Conservation (phyloP, 2,329 filamentous ascomycete genomes). For the Chaetomiaceae sp. region DNA sequence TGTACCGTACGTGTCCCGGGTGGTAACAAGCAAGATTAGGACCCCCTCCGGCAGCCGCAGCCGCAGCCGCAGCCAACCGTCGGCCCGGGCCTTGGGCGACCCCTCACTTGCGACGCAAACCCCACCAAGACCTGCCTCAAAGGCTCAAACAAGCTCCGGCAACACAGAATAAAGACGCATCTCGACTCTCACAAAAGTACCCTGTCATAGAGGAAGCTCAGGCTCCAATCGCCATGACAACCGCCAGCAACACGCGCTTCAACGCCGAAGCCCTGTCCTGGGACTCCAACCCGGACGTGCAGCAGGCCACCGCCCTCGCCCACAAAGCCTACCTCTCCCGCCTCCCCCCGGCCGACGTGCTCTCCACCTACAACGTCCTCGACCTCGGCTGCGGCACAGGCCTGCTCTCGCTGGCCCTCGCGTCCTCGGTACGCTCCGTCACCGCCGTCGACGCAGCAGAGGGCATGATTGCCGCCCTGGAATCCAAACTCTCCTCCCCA, state of each 20-base stretch:
- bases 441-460: conserved; percentile 51
- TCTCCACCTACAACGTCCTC: conserved; percentile 41
- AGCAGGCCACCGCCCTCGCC: conserved; percentile 41
- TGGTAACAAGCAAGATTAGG: no score
- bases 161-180: no score
- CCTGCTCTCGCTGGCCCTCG: conserved; percentile 46
- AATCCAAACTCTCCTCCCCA: conserved; percentile 44
- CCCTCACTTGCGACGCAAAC: no score
- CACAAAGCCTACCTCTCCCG: conserved; percentile 41
- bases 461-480: conserved; percentile 52
- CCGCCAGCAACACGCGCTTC: conserved; percentile 43
- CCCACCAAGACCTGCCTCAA: no score
- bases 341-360: conserved; percentile 31
- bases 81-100: no score
- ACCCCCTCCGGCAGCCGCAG: no score
- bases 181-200: no score
- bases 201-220: no score
- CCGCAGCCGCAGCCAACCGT: no score
- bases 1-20: no score
- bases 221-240: no score
- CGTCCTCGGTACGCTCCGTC: conserved; percentile 44
- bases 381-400: conserved; percentile 57
- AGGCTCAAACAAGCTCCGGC: no score
- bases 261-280: conserved; percentile 50
- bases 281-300: conserved; percentile 50